Evolutionary conservation across 164 flowering plant genomes (phyloP), one percentile per base, ranked within the genome.

Genomic region (Buxus sempervirens): DNA sequence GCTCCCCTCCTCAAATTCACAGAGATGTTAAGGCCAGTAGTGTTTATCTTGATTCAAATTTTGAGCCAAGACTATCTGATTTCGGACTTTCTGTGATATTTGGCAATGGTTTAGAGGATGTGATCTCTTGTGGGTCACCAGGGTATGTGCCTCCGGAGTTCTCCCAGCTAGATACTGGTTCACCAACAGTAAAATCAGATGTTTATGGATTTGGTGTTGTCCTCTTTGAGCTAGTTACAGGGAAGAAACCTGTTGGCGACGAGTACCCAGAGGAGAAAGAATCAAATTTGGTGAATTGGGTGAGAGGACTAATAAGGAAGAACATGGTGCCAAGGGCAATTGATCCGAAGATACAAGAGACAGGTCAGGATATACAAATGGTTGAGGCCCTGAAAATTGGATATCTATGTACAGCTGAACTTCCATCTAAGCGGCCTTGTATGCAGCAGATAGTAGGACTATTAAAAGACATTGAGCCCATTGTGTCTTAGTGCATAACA

Each of bases 361-460:
- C 85, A 9, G 88, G 85, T 6, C 68, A 75, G 0, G 85, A 85
- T 45, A 59, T 58, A 2, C 86, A 88, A 71, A 87, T 92, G 78
- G 90, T 77, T 58, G 96, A 92, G 78, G 96, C 85, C 54, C 70
- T 92, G 65, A 92, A 88, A 76, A 87, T 92, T 56, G 96, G 90
- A 13, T 92, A 88, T 75, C 80, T 92, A 19, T 92, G 98, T 86
- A 88, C 98, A 0, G 96, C 98, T 23, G 96, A 92, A 23, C 67
- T 82, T 67, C 98, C 98, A 1, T 73, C 80, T 1, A 92, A 90
- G 78, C 75, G 98, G 58, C 98, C 98, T 25, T 84, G 84, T 66
- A 92, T 92, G 98, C 98, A 92, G 58, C 98, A 92, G 71, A 81
- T 92, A 24, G 98, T 92, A 45, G 98, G 98, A 42, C 88, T 92